Evolutionary conservation across 768 basidiomycete species (phyloP), one percentile per base, ranked within the genome.

Genomic region (Lepiota venenata): DNA sequence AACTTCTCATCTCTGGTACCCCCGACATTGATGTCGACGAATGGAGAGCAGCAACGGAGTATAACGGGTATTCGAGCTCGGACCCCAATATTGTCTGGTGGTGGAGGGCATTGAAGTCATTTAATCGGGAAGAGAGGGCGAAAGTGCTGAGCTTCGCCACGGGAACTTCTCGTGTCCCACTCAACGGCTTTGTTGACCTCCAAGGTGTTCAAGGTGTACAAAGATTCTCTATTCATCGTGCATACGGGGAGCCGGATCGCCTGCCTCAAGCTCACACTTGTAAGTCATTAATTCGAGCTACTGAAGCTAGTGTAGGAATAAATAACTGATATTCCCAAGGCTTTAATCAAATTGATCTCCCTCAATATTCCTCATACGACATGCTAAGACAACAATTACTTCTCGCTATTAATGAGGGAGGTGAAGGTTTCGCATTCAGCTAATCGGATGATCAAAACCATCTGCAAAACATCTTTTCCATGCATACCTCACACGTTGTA

Each of bases 21-120:
- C 96, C 97, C n/a, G 94, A 96, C 60, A 93, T 99, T 59, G 95
- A 98, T 61, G 93, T 98, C 1, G 97, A 99, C 66, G 97, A 98
- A 70, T 95, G 93, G 93, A 83, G 91, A 50, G 85, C 88, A 14
- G 91, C 91, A 11, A 94, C 91, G 2, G 93, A 94, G 64, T 93
- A 94, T 71, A 91, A 87, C 58, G 90, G 91, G 44, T 93, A 92
- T 67, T 82, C 80, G 5, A 81, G 88, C 63, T 90, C 88, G 2
- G 95, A 99, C 67, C 92, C 96, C 5, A 94, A 96, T 63, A 94
- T 98, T 56, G 87, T 91, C 25, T 99, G 95, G 95, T 98, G 93
- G 89, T 99, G 97, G 97, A 83, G 97, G 60, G 96, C 96, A 1
- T 81, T 99, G 40, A 93, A 98, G 70, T 96, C 93, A 8, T 98